Conservation (phyloP, 768 basidiomycete species). For the Termitomyces sp. region DNA sequence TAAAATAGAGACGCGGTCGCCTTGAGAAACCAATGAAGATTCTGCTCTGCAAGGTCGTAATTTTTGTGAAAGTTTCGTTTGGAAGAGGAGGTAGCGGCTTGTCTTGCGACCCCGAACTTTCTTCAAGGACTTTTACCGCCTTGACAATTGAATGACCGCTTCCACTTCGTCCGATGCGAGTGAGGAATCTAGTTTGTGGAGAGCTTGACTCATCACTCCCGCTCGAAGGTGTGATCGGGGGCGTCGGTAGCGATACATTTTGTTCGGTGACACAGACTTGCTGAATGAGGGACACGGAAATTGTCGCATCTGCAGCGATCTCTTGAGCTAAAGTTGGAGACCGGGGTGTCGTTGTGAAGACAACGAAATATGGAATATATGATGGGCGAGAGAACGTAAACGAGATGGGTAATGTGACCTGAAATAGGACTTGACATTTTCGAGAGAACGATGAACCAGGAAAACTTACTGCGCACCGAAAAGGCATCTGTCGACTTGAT, state of each 20-base stretch:
- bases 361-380: conserved; percentile 69
- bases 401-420: conserved; percentile 66
- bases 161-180: conserved; percentile 27
- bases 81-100: conserved; percentile 43
- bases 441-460: not conserved
- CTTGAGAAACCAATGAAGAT: conserved; percentile 71
- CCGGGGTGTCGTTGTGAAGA: conserved; percentile 63
- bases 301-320: conserved; percentile 68
- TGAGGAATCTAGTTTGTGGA: conserved; percentile 28
- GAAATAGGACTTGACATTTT: not conserved
- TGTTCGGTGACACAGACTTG: conserved; percentile 52
- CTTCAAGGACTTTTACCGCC: conserved; percentile 20
- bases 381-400: conserved; percentile 58
- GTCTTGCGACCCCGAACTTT: conserved; percentile 25
- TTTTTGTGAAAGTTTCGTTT: conserved; percentile 36
- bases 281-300: conserved; percentile 63
- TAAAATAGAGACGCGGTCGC: conserved; percentile 47
- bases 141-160: conserved; percentile 20
- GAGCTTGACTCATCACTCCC: conserved; percentile 42
- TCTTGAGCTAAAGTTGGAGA: conserved; percentile 54
- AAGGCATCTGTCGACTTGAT: conserved; percentile 59
- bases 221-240: conserved; percentile 44
- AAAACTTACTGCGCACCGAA: conserved; percentile 60
- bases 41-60: conserved; percentile 42
- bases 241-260: conserved; percentile 37